phyloP scores from a whole-genome alignment of 2,329 filamentous ascomycete species.

The Arthroderma sp. region DNA sequence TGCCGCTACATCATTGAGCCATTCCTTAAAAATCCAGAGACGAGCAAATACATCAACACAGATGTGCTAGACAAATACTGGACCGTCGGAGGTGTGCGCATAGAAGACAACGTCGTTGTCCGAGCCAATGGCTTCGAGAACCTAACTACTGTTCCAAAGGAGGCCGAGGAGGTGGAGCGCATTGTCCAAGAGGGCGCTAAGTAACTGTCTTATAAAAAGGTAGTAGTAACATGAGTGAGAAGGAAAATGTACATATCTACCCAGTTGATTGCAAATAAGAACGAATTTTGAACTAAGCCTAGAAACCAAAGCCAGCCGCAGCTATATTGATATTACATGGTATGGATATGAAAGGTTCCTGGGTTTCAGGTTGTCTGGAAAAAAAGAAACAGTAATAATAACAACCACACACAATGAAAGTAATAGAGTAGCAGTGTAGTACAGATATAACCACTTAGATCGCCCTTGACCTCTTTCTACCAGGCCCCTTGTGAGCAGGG shows the following conservation, averaged over 20 bases:
- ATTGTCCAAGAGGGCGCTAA: conserved; percentile 17
- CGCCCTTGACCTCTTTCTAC: conserved; percentile 27
- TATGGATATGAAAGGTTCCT: background rate
- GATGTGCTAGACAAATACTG: conserved; percentile 66
- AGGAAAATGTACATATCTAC: conserved; percentile 2
- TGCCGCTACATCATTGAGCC: conserved; percentile 78
- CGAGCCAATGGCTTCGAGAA: conserved; percentile 71
- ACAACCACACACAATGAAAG: background rate
- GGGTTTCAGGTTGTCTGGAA: background rate
- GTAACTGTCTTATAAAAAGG: background rate
- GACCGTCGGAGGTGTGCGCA: conserved; percentile 80
- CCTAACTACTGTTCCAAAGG: conserved; percentile 67
- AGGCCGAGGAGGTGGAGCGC: conserved; percentile 51
- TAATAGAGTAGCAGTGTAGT: too few relatives aligned
- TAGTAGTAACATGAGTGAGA: background rate
- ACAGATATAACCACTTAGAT: background rate
- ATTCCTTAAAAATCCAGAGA: conserved; percentile 58
- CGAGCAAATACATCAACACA: conserved; percentile 64
- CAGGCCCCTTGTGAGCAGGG: conserved; percentile 26
- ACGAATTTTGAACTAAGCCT: background rate
- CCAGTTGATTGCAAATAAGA: background rate
- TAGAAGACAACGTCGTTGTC: conserved; percentile 82
- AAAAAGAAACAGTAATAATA: background rate
- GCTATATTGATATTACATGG: background rate
- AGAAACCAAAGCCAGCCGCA: background rate